Percentiles rank a stretch among this genome's conserved stretches.
phyloP scores from a whole-genome alignment of 371 early-diverging fungal species.

The Mortierella sp. region DNA sequence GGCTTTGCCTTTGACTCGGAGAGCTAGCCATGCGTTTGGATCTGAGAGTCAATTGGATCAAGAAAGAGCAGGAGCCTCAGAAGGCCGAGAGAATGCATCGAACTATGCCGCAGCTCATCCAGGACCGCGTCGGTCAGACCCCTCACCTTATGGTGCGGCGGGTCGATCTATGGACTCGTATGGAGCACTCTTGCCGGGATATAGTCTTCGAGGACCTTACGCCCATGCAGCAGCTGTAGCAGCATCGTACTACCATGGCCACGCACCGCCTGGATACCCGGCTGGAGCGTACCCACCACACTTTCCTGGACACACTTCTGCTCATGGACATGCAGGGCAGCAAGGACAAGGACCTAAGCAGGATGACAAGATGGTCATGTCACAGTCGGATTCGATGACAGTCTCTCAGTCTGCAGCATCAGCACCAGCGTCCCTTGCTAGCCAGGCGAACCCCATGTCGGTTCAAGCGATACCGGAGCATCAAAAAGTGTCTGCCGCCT shows the following conservation, averaged over 20 bases:
- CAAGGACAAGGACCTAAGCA: background rate
- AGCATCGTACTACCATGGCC: slow-evolving; percentile 5
- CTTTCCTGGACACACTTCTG: background rate
- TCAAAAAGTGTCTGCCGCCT: background rate
- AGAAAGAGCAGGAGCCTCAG: background rate
- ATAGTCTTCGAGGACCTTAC: background rate
- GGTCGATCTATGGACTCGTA: background rate
- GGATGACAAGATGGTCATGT: background rate
- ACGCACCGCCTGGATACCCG: background rate
- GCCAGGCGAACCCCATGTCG: background rate
- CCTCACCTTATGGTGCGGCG: background rate
- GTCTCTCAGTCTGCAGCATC: background rate
- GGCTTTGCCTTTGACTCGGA: background rate
- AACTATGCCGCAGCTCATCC: slow-evolving; percentile 11
- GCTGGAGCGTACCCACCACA: background rate
- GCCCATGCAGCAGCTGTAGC: background rate
- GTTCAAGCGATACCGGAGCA: background rate
- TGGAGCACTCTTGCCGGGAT: background rate
- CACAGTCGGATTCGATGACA: background rate
- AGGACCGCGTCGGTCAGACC: slow-evolving; percentile 1
- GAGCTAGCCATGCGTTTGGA: background rate
- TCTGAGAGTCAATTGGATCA: background rate
- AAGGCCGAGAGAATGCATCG: background rate
- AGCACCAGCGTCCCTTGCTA: background rate
- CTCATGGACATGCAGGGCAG: background rate